Percentiles rank a stretch among this genome's conserved stretches.
These are phyloP conservation scores for Candida awuae DNA, from an alignment of 805 yeast genomes.

Conservation along the genomic window DNA sequence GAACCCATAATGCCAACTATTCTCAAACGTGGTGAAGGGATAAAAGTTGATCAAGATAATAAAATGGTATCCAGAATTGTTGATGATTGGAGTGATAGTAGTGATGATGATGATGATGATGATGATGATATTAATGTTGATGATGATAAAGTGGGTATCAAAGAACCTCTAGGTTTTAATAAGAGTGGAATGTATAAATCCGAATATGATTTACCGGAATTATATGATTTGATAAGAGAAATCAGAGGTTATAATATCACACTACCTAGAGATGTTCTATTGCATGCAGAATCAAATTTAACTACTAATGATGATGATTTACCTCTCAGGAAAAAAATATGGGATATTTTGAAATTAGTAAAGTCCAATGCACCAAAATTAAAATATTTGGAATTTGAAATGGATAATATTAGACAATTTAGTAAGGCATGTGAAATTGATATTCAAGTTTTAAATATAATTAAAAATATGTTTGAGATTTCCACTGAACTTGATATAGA, in stretches of 20 bases:
- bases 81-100: conserved; percentile 11
- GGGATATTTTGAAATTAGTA: conserved; percentile 11
- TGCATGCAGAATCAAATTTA: conserved; percentile 25
- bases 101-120: conserved; percentile 23
- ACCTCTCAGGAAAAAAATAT: conserved; percentile 17
- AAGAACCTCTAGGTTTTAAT: conserved; percentile 9
- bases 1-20: conserved; percentile 70
- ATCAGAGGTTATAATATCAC: conserved; percentile 29
- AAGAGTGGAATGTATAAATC: conserved; percentile 9
- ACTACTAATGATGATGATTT: conserved; percentile 5
- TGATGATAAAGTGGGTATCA: background rate
- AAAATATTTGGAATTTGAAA: conserved; percentile 13
- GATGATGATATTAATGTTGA: conserved; percentile 15
- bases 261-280: conserved; percentile 32
- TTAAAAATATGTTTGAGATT: conserved; percentile 4
- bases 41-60: conserved; percentile 52
- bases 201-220: conserved; percentile 20
- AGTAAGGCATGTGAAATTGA: conserved; percentile 2
- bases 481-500: conserved; percentile 3
- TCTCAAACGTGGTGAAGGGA: conserved; percentile 63
- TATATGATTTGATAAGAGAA: conserved; percentile 31
- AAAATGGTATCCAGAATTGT: conserved; percentile 10
- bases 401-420: conserved; percentile 8
- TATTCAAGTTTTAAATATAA: conserved; percentile 1
- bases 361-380: conserved; percentile 10